Percentiles rank a stretch among this genome's conserved stretches.
Conservation (phyloP, 495 filamentous ascomycete species). For the Glarea lozoyensis region DNA sequence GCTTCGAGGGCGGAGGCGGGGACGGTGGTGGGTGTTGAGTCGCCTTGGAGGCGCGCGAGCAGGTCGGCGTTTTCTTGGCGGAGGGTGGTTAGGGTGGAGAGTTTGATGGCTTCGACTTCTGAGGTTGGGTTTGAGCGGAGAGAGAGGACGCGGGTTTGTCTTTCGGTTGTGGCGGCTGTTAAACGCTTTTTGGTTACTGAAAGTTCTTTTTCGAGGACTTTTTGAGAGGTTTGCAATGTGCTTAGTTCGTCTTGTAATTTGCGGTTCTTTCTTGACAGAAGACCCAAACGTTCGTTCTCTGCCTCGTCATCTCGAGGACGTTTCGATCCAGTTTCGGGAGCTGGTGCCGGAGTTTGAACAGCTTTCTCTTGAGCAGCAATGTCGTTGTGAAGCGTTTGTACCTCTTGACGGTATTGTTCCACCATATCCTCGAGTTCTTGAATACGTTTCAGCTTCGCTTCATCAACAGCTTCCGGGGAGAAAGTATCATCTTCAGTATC, state of each 20-base stretch:
- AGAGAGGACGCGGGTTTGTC: conserved; percentile 76
- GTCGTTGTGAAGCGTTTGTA: conserved; percentile 63
- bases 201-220: conserved; percentile 65
- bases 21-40: conserved; percentile 40
- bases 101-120: conserved; percentile 71
- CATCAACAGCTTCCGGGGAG: conserved; percentile 67
- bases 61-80: conserved; percentile 79
- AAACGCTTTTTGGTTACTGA: conserved; percentile 63
- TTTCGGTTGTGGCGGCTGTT: conserved; percentile 57
- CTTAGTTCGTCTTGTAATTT: conserved; percentile 72
- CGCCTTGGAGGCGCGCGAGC: conserved; percentile 58
- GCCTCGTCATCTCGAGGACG: conserved; percentile 42
- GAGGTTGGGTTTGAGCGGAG: conserved; percentile 86
- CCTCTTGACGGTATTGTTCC: conserved; percentile 80
- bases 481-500: conserved; percentile 84
- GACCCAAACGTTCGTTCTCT: conserved; percentile 69
- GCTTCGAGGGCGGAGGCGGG: conserved; percentile 71
- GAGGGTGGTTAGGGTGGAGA: conserved; percentile 64
- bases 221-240: conserved; percentile 53
- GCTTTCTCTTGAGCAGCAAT: conserved; percentile 51
- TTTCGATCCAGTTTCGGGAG: conserved; percentile 38
- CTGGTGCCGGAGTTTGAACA: conserved; percentile 10
- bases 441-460: conserved; percentile 66
- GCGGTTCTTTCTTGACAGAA: conserved; percentile 74
- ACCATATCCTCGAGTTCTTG: conserved; percentile 75